Evolutionary conservation across 2,329 filamentous ascomycete genomes (phyloP).

Genomic region (Fusarium nodosum): DNA sequence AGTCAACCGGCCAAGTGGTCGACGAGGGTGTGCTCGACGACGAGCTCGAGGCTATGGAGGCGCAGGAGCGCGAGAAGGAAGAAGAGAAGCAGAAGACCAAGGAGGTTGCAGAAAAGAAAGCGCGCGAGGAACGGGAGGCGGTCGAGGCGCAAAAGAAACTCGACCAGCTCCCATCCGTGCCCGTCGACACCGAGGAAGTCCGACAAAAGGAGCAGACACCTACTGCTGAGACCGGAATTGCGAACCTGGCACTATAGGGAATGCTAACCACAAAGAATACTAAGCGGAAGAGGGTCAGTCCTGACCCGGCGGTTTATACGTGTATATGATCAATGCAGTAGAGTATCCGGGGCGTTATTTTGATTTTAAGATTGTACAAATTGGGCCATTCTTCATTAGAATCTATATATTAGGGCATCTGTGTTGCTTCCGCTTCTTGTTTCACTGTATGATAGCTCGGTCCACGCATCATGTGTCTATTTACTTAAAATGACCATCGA

Average conservation of each 20-base stretch:
- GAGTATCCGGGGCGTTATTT: conserved; percentile 41
- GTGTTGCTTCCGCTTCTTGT: conserved; percentile 6
- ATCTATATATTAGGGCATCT: conserved; percentile 28
- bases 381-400: conserved; percentile 38
- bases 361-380: conserved; percentile 24
- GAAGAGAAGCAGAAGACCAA: conserved; percentile 62
- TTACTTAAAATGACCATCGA: conserved; percentile 3
- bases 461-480: conserved; percentile 28
- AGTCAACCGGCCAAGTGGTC: conserved; percentile 66
- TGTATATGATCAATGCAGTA: conserved; percentile 38
- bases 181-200: conserved; percentile 54
- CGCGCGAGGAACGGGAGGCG: conserved; percentile 60
- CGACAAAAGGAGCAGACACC: conserved; percentile 50
- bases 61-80: conserved; percentile 67
- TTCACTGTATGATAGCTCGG: conserved; percentile 36
- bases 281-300: conserved; percentile 42
- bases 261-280: conserved; percentile 44
- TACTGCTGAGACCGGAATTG: conserved; percentile 58
- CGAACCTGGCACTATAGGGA: conserved; percentile 50
- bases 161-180: conserved; percentile 62
- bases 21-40: conserved; percentile 90
- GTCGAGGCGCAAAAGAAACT: conserved; percentile 66
- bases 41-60: conserved; percentile 83
- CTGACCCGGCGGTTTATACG: conserved; percentile 24
- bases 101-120: conserved; percentile 58